phyloP scores from a whole-genome alignment of 2,329 filamentous ascomycete species.

The Cladosporium colombiae region DNA sequence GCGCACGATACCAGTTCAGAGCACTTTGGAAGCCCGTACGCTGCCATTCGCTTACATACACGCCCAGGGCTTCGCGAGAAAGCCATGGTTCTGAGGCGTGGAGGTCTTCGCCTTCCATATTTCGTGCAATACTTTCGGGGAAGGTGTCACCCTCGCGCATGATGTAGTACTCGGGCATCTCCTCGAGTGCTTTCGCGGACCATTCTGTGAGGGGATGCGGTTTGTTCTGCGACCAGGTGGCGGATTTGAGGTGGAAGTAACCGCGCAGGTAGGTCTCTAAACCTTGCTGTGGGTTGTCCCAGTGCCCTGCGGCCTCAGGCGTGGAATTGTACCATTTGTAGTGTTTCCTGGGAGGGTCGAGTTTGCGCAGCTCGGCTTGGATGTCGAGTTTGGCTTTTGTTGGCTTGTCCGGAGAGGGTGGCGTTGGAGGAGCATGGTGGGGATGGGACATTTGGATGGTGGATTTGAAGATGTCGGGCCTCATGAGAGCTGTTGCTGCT shows the following conservation, averaged over 20 bases:
- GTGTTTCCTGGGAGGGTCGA: constrained; percentile 63
- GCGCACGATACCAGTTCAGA: constrained; percentile 67
- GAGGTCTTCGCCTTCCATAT: constrained; percentile 57
- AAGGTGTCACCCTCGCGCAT: constrained; percentile 60
- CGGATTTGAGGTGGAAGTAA: constrained; percentile 69
- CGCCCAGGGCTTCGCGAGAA: constrained; percentile 55
- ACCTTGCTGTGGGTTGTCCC: constrained; percentile 52
- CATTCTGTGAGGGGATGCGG: constrained; percentile 57
- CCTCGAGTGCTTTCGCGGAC: constrained; percentile 58
- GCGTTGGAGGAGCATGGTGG: constrained; percentile 54
- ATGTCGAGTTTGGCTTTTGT: constrained; percentile 45
- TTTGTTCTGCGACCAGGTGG: constrained; percentile 55
- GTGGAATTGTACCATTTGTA: constrained; percentile 69
- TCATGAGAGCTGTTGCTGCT: constrained; percentile 60
- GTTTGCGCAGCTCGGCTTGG: constrained; percentile 56
- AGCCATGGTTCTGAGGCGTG: constrained; percentile 56
- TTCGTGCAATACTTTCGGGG: constrained; percentile 56
- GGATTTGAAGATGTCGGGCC: constrained; percentile 65
- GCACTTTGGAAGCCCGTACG: constrained; percentile 66
- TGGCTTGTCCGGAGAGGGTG: constrained; percentile 52
- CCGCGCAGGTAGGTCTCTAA: constrained; percentile 63
- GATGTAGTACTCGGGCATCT: constrained; percentile 69
- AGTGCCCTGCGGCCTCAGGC: constrained; percentile 48
- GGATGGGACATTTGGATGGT: constrained; percentile 67
- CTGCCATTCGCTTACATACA: constrained; percentile 63